Base-by-base conservation (phyloP, 2,329 filamentous ascomycete genomes). In the Penicillium expansum region DNA sequence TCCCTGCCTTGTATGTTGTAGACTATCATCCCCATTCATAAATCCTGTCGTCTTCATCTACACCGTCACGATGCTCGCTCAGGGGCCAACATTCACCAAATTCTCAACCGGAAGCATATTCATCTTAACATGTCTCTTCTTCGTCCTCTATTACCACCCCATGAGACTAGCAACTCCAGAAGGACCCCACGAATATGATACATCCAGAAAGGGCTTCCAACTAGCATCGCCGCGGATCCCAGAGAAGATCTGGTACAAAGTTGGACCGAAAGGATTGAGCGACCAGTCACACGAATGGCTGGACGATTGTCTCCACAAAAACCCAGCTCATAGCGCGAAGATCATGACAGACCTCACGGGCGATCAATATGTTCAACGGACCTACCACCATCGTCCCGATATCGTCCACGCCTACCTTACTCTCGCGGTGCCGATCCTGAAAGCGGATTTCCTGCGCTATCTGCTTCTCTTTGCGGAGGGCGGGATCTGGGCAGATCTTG, bases 221-320 rank as follows among this genome's bases (percentile, higher is more conserved):
- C 13, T 6, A 3, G 29, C 45, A 5, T 30, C 27, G 4, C 49
- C 49, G 29, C 30, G 22, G 14, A 55, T 56, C 39, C 53, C 53
- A 4, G 22, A 42, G 20, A 56, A 52, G 33, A 35, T 56, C 30
- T 56, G 53, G 53, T 52, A 56, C 38, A 56, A 56, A 35, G 39
- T 37, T 11, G 48, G 53, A 9, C 53, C 53, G 1, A 52, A 52
- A 44, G 53, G 47, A 8, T 29, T 56, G 13, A 50, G 20, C 22
- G 45, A 43, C 30, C 38, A 51, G 32, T 50, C 52, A 20, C 37
- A 50, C 24, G 18, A 7, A 27, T 55, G 45, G 52, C 9, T 55
- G 5, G 18, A 51, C 14, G 53, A 56, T 14, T 51, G 47, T 44
- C 47, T 51, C 32, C 48, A 52, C 39, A 52, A 56, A 39, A 52